phyloP scores from a whole-genome alignment of 805 yeast species.

The Diddensiella transvaalensis region DNA sequence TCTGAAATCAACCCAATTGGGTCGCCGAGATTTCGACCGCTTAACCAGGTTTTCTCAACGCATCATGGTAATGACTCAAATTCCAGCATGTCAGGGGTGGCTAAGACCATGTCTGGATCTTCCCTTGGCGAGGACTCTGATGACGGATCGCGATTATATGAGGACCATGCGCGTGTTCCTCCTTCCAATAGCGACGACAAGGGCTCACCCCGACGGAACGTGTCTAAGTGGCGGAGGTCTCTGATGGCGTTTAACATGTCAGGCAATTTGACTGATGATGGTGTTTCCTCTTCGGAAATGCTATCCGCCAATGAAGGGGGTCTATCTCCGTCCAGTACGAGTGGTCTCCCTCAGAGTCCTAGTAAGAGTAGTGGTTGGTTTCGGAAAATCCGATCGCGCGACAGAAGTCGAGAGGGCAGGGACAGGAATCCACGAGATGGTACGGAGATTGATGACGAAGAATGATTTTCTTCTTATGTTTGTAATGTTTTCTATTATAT shows the following conservation, averaged over 20 bases:
- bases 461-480: background rate
- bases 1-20: conserved; percentile 2
- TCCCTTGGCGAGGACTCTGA: conserved; percentile 15
- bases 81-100: conserved; percentile 15
- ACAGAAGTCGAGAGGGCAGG: background rate
- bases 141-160: conserved; percentile 7
- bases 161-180: conserved; percentile 1
- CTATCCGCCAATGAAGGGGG: conserved; percentile 5
- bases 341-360: conserved; percentile 8
- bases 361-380: conserved; percentile 8
- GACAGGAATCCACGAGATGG: background rate
- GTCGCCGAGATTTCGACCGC: conserved; percentile 9
- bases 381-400: background rate
- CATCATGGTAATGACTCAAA: conserved; percentile 20
- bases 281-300: conserved; percentile 6
- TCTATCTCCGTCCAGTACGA: conserved; percentile 17
- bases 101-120: conserved; percentile 17
- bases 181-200: conserved; percentile 4
- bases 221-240: conserved; percentile 26
- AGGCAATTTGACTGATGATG: conserved; percentile 1
- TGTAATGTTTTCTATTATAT: background rate
- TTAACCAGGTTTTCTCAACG: conserved; percentile 9
- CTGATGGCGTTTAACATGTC: conserved; percentile 16
- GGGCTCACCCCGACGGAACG: conserved; percentile 14
- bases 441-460: background rate